Percentiles rank a stretch among this genome's conserved stretches.
These are phyloP conservation scores for Karstenula rhodostoma DNA, from an alignment of 2,329 filamentous ascomycete species.

Conservation along the genomic window DNA sequence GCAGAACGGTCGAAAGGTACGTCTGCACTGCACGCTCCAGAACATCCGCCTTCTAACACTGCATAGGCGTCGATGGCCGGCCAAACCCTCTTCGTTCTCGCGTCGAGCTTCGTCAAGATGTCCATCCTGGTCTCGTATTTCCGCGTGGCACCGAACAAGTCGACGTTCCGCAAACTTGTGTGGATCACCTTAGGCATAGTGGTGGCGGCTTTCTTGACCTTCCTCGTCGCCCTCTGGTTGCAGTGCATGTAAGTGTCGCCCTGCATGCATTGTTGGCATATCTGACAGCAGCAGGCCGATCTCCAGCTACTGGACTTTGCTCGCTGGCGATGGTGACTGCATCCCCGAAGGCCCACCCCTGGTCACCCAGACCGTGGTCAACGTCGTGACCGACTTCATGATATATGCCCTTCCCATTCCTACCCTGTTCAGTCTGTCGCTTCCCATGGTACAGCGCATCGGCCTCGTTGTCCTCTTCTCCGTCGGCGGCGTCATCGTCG, in stretches of 20 bases:
- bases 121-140: slow-evolving; percentile 51
- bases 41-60: slow-evolving; percentile 29
- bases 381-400: slow-evolving; percentile 56
- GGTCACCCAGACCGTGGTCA: slow-evolving; percentile 53
- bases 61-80: slow-evolving; percentile 48
- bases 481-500: slow-evolving; percentile 56
- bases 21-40: slow-evolving; percentile 25
- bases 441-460: slow-evolving; percentile 54
- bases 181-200: slow-evolving; percentile 48
- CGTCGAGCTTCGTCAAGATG: slow-evolving; percentile 49
- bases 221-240: slow-evolving; percentile 48
- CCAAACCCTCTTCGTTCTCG: slow-evolving; percentile 49
- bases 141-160: slow-evolving; percentile 49
- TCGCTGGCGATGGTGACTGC: slow-evolving; percentile 49
- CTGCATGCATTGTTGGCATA: not conserved
- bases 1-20: slow-evolving; percentile 46
- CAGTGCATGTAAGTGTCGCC: slow-evolving; percentile 46
- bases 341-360: slow-evolving; percentile 56
- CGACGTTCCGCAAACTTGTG: slow-evolving; percentile 48
- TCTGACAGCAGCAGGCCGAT: slow-evolving; percentile 51
- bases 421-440: slow-evolving; percentile 55
- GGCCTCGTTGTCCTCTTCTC: slow-evolving; percentile 55
- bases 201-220: slow-evolving; percentile 45
- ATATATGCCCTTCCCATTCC: slow-evolving; percentile 57
- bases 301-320: slow-evolving; percentile 55